Evolutionary conservation across 441 rosid species (phyloP), one percentile per base, ranked within the genome.

Genomic region (Macaranga tanarius): DNA sequence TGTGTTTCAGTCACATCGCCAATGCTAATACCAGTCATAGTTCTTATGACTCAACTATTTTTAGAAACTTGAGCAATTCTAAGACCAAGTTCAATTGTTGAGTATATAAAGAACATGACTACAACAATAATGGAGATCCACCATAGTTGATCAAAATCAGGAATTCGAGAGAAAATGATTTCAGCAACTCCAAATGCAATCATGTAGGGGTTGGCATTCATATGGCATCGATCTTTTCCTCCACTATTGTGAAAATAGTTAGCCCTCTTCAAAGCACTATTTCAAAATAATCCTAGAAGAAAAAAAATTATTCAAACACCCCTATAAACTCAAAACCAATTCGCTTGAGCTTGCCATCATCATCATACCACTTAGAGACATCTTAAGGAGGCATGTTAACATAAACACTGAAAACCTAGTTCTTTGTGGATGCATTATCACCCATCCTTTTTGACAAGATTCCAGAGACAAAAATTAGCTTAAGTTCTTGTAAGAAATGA

Each of bases 61-160:
- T 78, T 90, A 26, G 85, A 86, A 42, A 89, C 95, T 86, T 89
- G 76, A 9, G 80, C 92, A 40, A 94, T 77, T 40, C 95, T 95
- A 12, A 92, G 94, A 34, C 87, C 94, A 0, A 92, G 93, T n/a
- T 96, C 97, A 28, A 87, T 87, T 0, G 86, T 54, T 6, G 99
- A 92, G 81, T 90, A 92, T 65, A 94, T 87, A 80, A 92, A 92
- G 70, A 97, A 92, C 99, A 95, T 95, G 56, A 87, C 82, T 0
- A 97, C 99, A 9, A 94, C 99, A 9, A 91, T 78, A 47, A 83
- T 72, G 28, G 99, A 92, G 44, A 95, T 95, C 97, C 97, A 92
- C 93, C 92, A 87, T 15, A 95, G 82, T 69, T 88, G 92, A 71
- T 89, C 93, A 68, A 92, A 91, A 67, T 86, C 94, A 19, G 92